Evolutionary conservation across 352 stramenopile species (phyloP), one percentile per base, ranked within the genome.

Genomic region (Globisporangium perplexum): DNA sequence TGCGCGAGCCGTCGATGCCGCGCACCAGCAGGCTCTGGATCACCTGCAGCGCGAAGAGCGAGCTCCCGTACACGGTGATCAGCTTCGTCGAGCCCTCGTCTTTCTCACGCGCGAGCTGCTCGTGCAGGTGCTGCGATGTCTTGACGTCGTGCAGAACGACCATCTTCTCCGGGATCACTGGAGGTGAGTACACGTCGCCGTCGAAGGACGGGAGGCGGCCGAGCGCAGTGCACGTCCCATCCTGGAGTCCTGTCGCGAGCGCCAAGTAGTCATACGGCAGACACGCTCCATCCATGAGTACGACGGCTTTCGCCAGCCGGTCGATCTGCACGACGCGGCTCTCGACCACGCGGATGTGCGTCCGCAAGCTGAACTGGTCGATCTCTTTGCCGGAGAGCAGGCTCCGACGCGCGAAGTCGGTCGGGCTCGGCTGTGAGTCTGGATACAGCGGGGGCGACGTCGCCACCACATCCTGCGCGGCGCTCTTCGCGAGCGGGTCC

Each of bases 201-300:
- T 68, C 53, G 39, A 87, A 85, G 18, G 52, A 50, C 4, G 74
- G 63, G 0, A 71, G 33, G 10, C 66, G 67, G 15, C 63, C 69
- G 4, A 87, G 71, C 17, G 74, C 62, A 15, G 69, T 74, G 55
- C 61, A 72, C 0, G 74, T 78, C 14, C 71, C 72, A 28, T 89
- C 80, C 47, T 86, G 70, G 17, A 95, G 70, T 0, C 86, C 88
- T 0, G 83, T 83, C 6, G 84, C 79, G 3, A 96, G 72, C 20
- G 86, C 69, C 11, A 97, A 60, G 33, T 83, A 75, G 55, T 96
- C 88, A 62, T 96, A 96, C 15, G 78, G 84, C 4, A 96, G 59
- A 18, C 86, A 77, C 5, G 78, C 89, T 20, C 80, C 84, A 57
- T 96, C 86, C 24, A 74, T 62, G n/a, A 96, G 74, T 26, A 94